Conservation (phyloP, 2,329 filamentous ascomycete genomes). For the Fusarium papillatum region DNA sequence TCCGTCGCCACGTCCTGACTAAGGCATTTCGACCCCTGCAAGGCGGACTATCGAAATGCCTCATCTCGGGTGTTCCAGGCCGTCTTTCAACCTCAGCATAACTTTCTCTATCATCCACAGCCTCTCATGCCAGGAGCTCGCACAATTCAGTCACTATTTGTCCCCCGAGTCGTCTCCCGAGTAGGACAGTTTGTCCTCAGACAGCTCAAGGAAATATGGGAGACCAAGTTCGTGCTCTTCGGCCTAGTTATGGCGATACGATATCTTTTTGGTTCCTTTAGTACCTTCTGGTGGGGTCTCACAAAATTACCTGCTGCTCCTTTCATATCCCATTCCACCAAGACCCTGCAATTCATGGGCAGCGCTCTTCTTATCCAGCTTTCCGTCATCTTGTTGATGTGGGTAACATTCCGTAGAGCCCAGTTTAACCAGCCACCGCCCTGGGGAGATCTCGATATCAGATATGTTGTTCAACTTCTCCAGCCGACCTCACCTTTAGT, state of each 20-base stretch:
- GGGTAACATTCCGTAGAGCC: neutral
- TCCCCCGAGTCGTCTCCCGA: neutral
- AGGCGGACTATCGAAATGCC: neutral
- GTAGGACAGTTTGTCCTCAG: neutral
- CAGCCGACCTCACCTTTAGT: neutral
- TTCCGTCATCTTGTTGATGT: neutral
- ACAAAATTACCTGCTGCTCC: neutral
- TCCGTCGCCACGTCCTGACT: neutral
- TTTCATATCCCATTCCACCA: neutral
- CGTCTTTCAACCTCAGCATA: neutral
- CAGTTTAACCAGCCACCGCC: neutral
- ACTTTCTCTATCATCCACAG: neutral
- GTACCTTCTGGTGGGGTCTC: neutral
- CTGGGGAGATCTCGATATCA: neutral
- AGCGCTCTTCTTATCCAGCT: neutral
- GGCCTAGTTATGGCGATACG: neutral
- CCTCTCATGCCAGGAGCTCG: neutral
- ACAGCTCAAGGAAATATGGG: neutral
- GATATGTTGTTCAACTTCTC: neutral
- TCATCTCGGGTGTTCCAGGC: neutral
- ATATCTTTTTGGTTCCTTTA: neutral
- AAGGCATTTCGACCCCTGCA: neutral
- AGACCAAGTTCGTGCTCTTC: neutral
- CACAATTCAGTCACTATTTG: neutral
- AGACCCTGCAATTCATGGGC: neutral